Conservation (phyloP, 257 asterid genomes). For the Solanum dulcamara region DNA sequence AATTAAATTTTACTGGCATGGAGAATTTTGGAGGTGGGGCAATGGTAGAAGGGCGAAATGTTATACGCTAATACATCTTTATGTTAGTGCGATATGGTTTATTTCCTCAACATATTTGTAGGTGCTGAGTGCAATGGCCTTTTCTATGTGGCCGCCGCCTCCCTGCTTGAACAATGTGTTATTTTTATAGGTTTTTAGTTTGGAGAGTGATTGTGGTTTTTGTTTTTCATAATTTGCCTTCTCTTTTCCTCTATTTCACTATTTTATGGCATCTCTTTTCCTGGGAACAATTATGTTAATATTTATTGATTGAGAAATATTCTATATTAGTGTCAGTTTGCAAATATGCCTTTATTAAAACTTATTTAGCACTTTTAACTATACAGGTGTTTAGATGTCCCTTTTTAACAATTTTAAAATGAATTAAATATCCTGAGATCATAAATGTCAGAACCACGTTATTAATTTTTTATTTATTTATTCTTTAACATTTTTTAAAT, state of each 20-base stretch:
- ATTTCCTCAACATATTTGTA: not conserved
- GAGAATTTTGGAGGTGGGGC: not conserved
- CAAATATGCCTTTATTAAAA: not conserved
- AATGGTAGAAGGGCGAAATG: not conserved
- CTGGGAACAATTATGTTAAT: not conserved
- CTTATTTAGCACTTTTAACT: no score
- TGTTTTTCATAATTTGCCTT: no score
- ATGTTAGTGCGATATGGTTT: not conserved
- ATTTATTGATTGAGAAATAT: not conserved
- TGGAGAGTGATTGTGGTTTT: not conserved
- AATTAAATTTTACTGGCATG: not conserved
- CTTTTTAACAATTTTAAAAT: no score
- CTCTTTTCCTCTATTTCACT: not conserved
- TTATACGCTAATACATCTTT: not conserved
- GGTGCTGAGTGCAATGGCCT: not conserved
- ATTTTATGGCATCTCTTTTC: not conserved
- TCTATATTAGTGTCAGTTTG: not conserved
- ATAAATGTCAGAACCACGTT: no score
- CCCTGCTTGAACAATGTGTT: not conserved
- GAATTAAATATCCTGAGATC: no score
- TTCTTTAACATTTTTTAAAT: no score
- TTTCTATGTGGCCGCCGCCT: not conserved
- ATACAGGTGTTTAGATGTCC: no score
- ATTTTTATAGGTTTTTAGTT: not conserved
- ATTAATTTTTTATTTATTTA: no score